Percentiles rank a stretch among this genome's conserved stretches.
These are phyloP conservation scores for Candida manassasensis DNA, from an alignment of 805 yeast genomes.

Conservation along the genomic window DNA sequence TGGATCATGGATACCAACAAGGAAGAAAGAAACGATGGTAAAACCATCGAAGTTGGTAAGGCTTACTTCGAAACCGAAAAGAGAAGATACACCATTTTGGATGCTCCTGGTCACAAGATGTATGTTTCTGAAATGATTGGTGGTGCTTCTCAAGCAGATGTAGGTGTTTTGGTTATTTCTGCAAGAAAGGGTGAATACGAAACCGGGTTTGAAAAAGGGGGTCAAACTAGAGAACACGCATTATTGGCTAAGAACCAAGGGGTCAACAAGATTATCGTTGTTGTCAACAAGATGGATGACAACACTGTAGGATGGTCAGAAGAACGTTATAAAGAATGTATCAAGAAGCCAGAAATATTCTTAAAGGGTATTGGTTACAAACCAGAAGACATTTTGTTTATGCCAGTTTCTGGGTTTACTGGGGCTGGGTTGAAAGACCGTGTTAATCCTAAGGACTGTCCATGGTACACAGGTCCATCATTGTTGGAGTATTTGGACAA, in stretches of 20 bases:
- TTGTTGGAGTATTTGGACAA: conserved; percentile 83
- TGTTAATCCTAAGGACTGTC: conserved; percentile 63
- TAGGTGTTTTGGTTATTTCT: conserved; percentile 93
- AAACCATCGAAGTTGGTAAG: conserved; percentile 98
- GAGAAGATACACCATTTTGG: conserved; percentile 95
- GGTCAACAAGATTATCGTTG: conserved; percentile 89
- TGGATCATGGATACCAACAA: conserved; percentile 99
- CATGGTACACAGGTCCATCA: conserved; percentile 95
- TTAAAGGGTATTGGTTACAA: conserved; percentile 86
- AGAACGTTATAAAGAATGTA: conserved; percentile 95
- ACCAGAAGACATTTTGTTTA: conserved; percentile 79
- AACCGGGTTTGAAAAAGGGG: conserved; percentile 98
- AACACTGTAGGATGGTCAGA: conserved; percentile 94
- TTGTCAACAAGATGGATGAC: conserved; percentile 98
- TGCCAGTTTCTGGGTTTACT: conserved; percentile 98
- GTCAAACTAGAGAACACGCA: conserved; percentile 98
- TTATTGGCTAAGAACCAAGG: conserved; percentile 97
- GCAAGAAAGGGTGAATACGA: conserved; percentile 99
- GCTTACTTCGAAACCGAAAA: conserved; percentile 97
- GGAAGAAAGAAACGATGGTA: conserved; percentile 98
- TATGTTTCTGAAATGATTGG: conserved; percentile 99
- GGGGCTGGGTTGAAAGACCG: conserved; percentile 95
- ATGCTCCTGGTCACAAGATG: conserved; percentile 99
- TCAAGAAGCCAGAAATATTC: conserved; percentile 68
- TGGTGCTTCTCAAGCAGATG: conserved; percentile 99